Evolutionary conservation across 805 yeast genomes (phyloP), one percentile per base, ranked within the genome.

Genomic region (Candida wancherniae): DNA sequence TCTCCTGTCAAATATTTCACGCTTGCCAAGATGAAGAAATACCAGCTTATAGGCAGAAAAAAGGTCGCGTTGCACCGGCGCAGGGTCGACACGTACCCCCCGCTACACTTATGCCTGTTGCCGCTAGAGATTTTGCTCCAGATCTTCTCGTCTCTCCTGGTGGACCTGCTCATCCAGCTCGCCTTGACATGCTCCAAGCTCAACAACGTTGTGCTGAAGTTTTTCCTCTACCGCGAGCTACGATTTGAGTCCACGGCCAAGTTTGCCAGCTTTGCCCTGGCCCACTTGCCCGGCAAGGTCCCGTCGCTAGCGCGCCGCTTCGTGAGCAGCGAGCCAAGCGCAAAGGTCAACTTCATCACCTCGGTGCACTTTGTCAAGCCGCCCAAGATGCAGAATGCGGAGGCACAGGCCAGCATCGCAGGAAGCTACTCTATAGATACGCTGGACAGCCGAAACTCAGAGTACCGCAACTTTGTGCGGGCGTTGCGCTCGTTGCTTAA

Each of bases 91-190:
- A 7, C 28, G 6, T 65, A 65, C 32, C 56, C 61, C 3, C 29
- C 41, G 6, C 33, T 41, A 9, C 67, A 68, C 22, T 21, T 70
- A 2, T 48, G 57, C 34, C 62, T 67, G 8, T 47, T 69, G 2
- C 75, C 76, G 6, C 42, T 48, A n/a, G 76, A 71, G 39, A 47
- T 71, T 6, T 35, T 71, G 2, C 34, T 56, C n/a, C 48, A 51
- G 22, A 54, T 69, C 15, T 51, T 69, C 16, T 37, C 42, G 8
- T 37, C 48, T 25, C 42, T 63, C n/a, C 40, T 34, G 4, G 36
- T 36, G 6, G 50, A 53, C 27, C 16, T 36, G 22, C 27, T 42
- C 11, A 41, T 44, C 12, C 37, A 34, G 42, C 28, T 50, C 4
- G 54, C 68, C 3, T 39, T 55, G 4, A 52, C 58, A 4, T 68